Evolutionary conservation across 176 grass and related monocot species (phyloP), one percentile per base, ranked within the genome.

Genomic region (Rhynchospora pubera): DNA sequence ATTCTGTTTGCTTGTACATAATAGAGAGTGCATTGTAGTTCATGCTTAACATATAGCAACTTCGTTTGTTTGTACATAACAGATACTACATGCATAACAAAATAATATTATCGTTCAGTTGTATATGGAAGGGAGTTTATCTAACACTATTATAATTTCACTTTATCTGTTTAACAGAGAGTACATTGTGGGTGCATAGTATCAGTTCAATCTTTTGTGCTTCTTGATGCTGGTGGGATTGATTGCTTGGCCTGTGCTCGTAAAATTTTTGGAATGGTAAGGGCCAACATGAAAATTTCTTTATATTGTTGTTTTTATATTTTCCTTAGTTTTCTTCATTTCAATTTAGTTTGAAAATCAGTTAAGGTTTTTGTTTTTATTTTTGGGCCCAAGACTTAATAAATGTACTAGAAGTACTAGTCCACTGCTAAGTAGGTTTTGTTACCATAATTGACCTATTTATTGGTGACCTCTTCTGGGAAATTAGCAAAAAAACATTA

Each of bases 171-270:
- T 30, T 52, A 55, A 75, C 93, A 99, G 97, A 84, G 83, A 81
- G 75, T 96, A 62, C 97, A 99, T 86, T 99, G 97, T 64, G 97
- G 97, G 72, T 99, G 97, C 72, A 91, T 99, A 62, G 97, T 99
- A 71, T 99, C 93, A 8, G 72, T 87, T 73, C 83, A 89, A 79
- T 83, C 85, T 79, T 99, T 90, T 58, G 76, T 85, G 23, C 87
- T 96, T 73, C 93, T 94, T 9, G 97, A 99, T 23, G 87, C 87
- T n/a, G 97, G 97, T n/a, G 96, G 96, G 63, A 82, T 98, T 46
- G 97, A 99, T 12, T 96, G 97, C 45, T 24, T 85, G 79, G 57
- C 90, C 48, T 99, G 97, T 57, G 84, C 93, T 47, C 91, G 91
- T 59, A 99, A 89, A 77, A 85, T 82, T 65, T 13, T 86, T 78